Base-by-base conservation (phyloP, 495 filamentous ascomycete species). In the Tuber indicum region DNA sequence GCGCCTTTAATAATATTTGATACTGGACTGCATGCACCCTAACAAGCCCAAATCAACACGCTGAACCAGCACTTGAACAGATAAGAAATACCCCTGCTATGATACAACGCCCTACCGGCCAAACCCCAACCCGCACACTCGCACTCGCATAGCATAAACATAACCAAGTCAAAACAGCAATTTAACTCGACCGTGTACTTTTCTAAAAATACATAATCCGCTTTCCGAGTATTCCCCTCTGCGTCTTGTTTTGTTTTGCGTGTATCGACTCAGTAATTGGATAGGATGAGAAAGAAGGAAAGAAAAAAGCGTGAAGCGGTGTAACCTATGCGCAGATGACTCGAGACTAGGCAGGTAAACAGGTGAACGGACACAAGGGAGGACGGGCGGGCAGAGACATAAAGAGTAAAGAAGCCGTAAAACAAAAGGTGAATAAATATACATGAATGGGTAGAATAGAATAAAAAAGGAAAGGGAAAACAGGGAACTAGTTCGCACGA, bases 21-120 rank as follows among this genome's bases (percentile, higher is more conserved):
- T 71, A 49, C 74, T n/a, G 52, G n/a, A 58, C 52, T 10, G 52
- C 21, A 80, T 10, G 52, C 21, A 80, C 46, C 71, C 45, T 42
- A 71, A 78, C 46, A 74, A 58, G 52, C 73, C 71, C 42, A 32
- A 47, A 73, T 73, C 43, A 75, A 78, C 58, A 71, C 77, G 45
- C 46, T 71, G 47, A 49, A 44, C 72, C 49, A 43, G 45, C 76
- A 72, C 72, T 71, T 72, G 69, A 80, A 80, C 71, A 75, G 74
- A 39, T 62, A 75, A 77, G 19, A 75, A 79, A 79, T 45, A 43
- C 36, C 76, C 49, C 46, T 62, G 14, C 69, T 70, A 73, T 71
- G 69, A 79, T n/a, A 72, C 39, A 79, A 71, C 69, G 62, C 71
- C 76, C 39, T 36, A 76, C 74, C 47, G 44, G 49, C 69, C 66